Percentiles rank a stretch among this genome's conserved stretches.
Evolutionary conservation across 176 grass and related monocot species (phyloP).

Genomic region (Olyra latifolia): DNA sequence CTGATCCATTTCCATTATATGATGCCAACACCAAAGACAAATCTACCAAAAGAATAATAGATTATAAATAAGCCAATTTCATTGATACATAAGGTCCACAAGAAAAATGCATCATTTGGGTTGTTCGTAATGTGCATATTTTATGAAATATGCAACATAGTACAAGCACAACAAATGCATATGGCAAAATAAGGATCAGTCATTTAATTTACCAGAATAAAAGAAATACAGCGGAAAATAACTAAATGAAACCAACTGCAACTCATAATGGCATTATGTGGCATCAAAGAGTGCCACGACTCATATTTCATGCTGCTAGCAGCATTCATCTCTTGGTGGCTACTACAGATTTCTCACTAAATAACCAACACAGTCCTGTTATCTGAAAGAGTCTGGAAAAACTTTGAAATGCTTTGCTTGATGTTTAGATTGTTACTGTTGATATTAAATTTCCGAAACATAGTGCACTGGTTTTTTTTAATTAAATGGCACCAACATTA

Average conservation of each 20-base stretch:
- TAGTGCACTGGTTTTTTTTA: neutral
- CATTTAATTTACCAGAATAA: slow-evolving; percentile 21
- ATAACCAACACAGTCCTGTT: neutral
- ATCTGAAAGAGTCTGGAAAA: neutral
- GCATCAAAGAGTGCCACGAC: neutral
- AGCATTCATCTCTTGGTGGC: neutral
- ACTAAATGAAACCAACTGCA: neutral
- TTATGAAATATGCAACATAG: neutral
- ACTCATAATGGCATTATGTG: neutral
- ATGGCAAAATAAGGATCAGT: neutral
- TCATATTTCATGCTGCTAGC: slow-evolving; percentile 4
- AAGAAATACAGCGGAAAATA: neutral
- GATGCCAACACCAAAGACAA: slow-evolving; percentile 74
- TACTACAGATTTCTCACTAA: neutral
- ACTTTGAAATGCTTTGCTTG: neutral
- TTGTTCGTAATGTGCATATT: slow-evolving; percentile 16
- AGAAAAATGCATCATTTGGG: slow-evolving; percentile 13
- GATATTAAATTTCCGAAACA: slow-evolving; percentile 7
- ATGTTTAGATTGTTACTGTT: neutral
- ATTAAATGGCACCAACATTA: neutral
- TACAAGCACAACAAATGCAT: slow-evolving; percentile 3
- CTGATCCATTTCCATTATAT: slow-evolving; percentile 54
- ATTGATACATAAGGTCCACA: slow-evolving; percentile 7
- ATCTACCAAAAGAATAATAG: slow-evolving; percentile 50
- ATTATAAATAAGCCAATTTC: slow-evolving; percentile 14